phyloP scores from a whole-genome alignment of 192 early-diverging fungal species.

The Backusella tarrabulga region DNA sequence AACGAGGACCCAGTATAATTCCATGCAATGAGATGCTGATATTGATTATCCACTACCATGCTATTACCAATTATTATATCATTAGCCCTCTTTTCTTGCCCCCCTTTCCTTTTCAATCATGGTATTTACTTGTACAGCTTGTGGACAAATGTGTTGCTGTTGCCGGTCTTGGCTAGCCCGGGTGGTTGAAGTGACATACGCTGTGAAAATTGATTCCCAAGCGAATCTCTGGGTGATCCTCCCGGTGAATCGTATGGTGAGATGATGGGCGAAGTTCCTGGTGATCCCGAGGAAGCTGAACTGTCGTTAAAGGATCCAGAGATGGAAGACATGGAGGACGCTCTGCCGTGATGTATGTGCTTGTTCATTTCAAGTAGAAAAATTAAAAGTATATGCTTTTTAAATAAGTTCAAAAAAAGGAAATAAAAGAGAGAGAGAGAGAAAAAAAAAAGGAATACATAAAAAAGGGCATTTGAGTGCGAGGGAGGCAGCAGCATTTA shows the following conservation, averaged over 20 bases:
- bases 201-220: not conserved
- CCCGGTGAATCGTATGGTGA: conserved; percentile 18
- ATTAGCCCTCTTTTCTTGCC: not conserved
- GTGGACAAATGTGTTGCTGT: conserved; percentile 57
- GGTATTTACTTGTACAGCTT: conserved; percentile 55
- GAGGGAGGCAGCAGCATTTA: not conserved
- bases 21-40: conserved; percentile 91
- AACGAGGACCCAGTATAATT: conserved; percentile 86
- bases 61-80: conserved; percentile 21
- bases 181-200: conserved; percentile 24
- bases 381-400: not conserved
- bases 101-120: not conserved
- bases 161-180: not conserved
- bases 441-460: not conserved
- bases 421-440: conserved; percentile 6
- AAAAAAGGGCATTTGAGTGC: not conserved
- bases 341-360: conserved; percentile 6
- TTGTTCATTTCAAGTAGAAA: not conserved
- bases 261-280: conserved; percentile 14
- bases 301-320: conserved; percentile 8
- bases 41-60: conserved; percentile 84
- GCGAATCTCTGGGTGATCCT: conserved; percentile 10
- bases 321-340: conserved; percentile 15
- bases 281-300: conserved; percentile 20
- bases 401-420: not conserved